These are phyloP conservation scores for Euclidium syriacum DNA, from an alignment of 345 rosid genomes.

Conservation along the genomic window DNA sequence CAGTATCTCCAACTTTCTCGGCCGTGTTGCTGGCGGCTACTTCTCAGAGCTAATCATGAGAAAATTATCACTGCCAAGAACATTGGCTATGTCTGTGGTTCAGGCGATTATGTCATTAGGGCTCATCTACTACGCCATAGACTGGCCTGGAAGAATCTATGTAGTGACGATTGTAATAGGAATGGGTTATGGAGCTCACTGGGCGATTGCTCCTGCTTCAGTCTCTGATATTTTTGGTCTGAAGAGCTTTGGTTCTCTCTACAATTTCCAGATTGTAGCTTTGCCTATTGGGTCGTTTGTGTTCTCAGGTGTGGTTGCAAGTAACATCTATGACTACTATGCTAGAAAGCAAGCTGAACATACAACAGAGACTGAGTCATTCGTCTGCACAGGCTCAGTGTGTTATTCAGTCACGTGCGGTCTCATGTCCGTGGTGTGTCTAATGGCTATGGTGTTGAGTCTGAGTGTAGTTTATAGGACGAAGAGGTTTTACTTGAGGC, in stretches of 20 bases:
- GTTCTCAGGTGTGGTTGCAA: constrained; percentile 75
- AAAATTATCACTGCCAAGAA: constrained; percentile 56
- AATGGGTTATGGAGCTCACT: constrained; percentile 63
- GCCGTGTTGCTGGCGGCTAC: constrained; percentile 89
- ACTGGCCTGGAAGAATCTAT: constrained; percentile 58
- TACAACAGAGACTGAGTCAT: constrained; percentile 31
- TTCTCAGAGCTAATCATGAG: constrained; percentile 75
- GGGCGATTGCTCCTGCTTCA: constrained; percentile 57
- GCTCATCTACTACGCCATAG: constrained; percentile 52
- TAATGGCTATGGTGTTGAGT: constrained; percentile 48
- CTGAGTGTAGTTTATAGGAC: constrained; percentile 62
- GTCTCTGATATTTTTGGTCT: constrained; percentile 69
- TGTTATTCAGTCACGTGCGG: constrained; percentile 62
- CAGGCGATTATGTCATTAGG: constrained; percentile 62
- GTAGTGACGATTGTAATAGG: constrained; percentile 52
- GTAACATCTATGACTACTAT: constrained; percentile 65
- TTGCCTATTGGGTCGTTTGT: constrained; percentile 60
- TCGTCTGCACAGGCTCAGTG: constrained; percentile 48
- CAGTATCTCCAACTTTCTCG: constrained; percentile 88
- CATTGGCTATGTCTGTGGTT: constrained; percentile 53
- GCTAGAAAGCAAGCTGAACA: constrained; percentile 53
- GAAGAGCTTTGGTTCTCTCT: constrained; percentile 68
- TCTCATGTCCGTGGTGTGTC: constrained; percentile 55
- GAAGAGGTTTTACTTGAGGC: constrained; percentile 52
- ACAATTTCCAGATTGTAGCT: constrained; percentile 56